Evolutionary conservation across 495 filamentous ascomycete genomes (phyloP).

Genomic region (Glutinoglossum americanum): DNA sequence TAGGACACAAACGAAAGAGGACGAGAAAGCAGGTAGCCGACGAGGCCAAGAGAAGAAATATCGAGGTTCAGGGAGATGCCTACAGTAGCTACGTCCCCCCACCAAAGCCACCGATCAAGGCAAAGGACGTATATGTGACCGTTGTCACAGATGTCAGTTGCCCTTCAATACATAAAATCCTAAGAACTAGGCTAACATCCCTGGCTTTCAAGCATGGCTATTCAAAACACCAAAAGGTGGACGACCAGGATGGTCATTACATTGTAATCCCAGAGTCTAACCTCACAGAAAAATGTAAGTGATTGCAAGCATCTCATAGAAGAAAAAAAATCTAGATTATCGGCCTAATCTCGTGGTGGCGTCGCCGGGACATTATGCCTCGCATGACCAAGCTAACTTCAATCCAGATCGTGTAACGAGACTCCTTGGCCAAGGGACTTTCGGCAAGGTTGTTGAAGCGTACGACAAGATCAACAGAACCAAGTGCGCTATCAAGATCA

Average conservation of each 20-base stretch:
- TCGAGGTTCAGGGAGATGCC: constrained; percentile 43
- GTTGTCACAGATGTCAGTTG: constrained; percentile 62
- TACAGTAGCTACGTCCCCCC: constrained; percentile 67
- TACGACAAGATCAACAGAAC: constrained; percentile 52
- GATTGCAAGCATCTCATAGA: background rate
- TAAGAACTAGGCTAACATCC: constrained; percentile 8
- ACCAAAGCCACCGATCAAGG: constrained; percentile 72
- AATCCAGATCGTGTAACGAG: constrained; percentile 58
- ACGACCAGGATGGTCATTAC: constrained; percentile 94
- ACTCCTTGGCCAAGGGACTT: constrained; percentile 87
- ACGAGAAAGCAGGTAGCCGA: constrained; percentile 57
- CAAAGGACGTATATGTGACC: constrained; percentile 70
- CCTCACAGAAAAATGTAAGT: constrained; percentile 77
- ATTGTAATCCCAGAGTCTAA: constrained; percentile 66
- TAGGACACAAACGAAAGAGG: constrained; percentile 74
- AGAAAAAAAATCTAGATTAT: too few species aligned
- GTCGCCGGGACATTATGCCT: background rate
- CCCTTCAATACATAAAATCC: constrained; percentile 2
- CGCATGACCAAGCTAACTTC: constrained; percentile 13
- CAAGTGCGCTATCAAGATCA: constrained; percentile 88
- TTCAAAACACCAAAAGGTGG: constrained; percentile 38
- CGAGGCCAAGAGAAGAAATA: constrained; percentile 56
- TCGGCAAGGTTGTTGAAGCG: constrained; percentile 93
- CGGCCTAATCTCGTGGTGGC: background rate
- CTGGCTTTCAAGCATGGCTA: constrained; percentile 18